phyloP scores from a whole-genome alignment of 2,329 filamentous ascomycete species.

The Botryotinia convoluta region DNA sequence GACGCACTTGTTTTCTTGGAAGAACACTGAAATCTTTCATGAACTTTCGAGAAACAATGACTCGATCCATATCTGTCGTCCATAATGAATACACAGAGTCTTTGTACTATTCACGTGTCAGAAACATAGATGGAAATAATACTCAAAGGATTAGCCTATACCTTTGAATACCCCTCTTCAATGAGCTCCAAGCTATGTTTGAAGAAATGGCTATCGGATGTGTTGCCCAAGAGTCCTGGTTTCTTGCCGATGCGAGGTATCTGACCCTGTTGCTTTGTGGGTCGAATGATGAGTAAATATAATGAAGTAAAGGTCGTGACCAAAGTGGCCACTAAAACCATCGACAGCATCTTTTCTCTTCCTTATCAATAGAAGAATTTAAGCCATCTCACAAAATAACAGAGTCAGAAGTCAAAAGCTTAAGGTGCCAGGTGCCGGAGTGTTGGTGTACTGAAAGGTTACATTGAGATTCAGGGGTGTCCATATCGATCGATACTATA shows the following conservation, averaged over 20 bases:
- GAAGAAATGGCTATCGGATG: background rate
- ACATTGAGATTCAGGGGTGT: background rate
- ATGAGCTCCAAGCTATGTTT: conserved; percentile 1
- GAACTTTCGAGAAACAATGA: conserved; percentile 2
- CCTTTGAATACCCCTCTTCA: background rate
- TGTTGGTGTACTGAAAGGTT: background rate
- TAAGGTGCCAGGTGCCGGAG: background rate
- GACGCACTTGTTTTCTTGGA: conserved; percentile 5
- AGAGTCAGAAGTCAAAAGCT: background rate
- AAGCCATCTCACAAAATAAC: background rate
- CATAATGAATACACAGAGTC: conserved; percentile 6
- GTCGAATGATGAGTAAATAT: background rate
- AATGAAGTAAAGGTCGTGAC: background rate
- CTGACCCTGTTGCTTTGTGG: background rate
- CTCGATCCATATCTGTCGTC: conserved; percentile 10
- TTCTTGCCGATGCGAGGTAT: conserved; percentile 3
- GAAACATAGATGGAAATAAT: background rate
- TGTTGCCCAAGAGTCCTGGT: background rate
- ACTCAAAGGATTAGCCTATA: background rate
- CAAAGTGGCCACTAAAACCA: background rate
- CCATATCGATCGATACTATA: background rate
- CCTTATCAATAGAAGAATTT: background rate
- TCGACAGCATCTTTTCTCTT: background rate
- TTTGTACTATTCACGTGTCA: background rate
- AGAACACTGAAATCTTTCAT: conserved; percentile 8